Conservation (phyloP, 2,329 filamentous ascomycete genomes). For the Colletotrichum spaethianum region DNA sequence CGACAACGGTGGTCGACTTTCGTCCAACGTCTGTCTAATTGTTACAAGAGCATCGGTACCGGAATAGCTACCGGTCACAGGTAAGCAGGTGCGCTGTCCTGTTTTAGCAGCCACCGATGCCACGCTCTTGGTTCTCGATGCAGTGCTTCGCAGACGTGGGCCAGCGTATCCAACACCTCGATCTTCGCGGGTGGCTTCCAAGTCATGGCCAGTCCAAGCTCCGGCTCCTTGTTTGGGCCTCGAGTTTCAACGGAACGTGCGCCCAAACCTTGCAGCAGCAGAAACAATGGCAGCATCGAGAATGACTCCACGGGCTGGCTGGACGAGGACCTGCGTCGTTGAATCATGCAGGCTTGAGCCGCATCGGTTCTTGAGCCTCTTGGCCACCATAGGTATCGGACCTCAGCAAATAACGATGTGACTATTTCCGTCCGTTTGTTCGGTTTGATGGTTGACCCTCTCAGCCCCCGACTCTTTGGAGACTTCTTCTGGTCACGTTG, state of each 20-base stretch:
- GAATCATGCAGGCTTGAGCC: slow-evolving; percentile 22
- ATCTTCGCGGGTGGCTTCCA: slow-evolving; percentile 15
- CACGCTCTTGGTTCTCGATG: background rate
- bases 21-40: slow-evolving; percentile 2
- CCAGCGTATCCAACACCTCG: background rate
- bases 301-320: background rate
- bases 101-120: background rate
- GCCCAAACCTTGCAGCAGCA: slow-evolving; percentile 34
- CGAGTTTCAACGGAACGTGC: slow-evolving; percentile 39
- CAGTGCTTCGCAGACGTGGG: background rate
- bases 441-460: background rate
- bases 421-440: slow-evolving; percentile 8
- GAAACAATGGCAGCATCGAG: slow-evolving; percentile 2
- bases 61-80: background rate
- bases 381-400: slow-evolving; percentile 1
- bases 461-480: background rate
- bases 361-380: slow-evolving; percentile 21
- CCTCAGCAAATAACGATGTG: background rate
- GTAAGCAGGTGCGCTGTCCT: background rate
- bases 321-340: background rate
- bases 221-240: slow-evolving; percentile 35
- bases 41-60: background rate
- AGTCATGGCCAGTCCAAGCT: slow-evolving; percentile 35
- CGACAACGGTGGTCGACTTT: background rate
- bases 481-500: slow-evolving; percentile 15